Percentiles rank a stretch among this genome's conserved stretches.
These are phyloP conservation scores for Phialophora tarda DNA, from an alignment of 2,329 filamentous ascomycete species.

Conservation along the genomic window DNA sequence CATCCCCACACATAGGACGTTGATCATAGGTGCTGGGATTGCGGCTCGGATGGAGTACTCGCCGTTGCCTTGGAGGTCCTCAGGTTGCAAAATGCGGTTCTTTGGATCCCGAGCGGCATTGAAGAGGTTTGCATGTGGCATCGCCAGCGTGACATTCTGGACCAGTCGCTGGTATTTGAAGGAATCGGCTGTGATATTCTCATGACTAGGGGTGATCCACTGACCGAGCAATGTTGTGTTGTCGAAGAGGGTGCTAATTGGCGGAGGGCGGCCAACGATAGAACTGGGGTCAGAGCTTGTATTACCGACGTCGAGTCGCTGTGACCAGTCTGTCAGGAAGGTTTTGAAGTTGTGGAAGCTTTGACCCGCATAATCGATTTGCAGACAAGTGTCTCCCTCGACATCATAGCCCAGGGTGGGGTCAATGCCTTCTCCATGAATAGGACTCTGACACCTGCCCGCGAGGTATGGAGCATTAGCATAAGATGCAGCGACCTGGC, in stretches of 20 bases:
- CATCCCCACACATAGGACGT: constrained; percentile 75
- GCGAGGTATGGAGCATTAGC: constrained; percentile 66
- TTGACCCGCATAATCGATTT: constrained; percentile 72
- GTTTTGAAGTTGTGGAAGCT: constrained; percentile 70
- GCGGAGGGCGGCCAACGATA: constrained; percentile 57
- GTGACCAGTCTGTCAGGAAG: constrained; percentile 64
- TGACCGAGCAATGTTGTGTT: constrained; percentile 72
- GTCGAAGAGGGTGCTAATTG: constrained; percentile 69
- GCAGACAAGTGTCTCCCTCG: constrained; percentile 64
- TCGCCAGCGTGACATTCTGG: constrained; percentile 77
- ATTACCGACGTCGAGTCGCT: constrained; percentile 53
- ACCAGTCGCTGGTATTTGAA: constrained; percentile 62
- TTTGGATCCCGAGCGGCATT: constrained; percentile 64
- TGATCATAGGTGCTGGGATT: constrained; percentile 71
- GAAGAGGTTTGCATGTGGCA: constrained; percentile 75
- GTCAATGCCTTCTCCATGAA: constrained; percentile 44
- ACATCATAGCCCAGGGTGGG: constrained; percentile 33
- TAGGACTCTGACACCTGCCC: constrained; percentile 65
- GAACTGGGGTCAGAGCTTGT: constrained; percentile 42
- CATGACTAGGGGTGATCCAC: constrained; percentile 66
- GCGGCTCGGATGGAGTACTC: constrained; percentile 71
- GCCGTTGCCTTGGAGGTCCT: constrained; percentile 67
- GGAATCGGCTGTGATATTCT: constrained; percentile 60
- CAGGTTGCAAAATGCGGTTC: constrained; percentile 74
- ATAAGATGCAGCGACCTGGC: constrained; percentile 66